Base-by-base conservation (phyloP, 2,329 filamentous ascomycete species). In the Fusarium cicatricum region DNA sequence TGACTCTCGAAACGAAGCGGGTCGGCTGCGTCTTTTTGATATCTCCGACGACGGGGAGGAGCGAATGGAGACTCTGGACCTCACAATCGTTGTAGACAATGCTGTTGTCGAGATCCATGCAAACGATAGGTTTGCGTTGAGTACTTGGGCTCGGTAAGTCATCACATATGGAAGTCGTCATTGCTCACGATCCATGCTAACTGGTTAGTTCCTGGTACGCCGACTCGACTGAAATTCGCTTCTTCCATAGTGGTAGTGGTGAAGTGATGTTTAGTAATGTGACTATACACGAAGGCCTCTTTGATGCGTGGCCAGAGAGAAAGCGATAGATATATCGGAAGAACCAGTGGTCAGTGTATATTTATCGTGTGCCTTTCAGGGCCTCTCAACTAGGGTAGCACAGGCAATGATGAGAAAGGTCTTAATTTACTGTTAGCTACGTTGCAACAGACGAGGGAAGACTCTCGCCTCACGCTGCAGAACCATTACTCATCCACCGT, bases 91-190 rank as follows among this genome's bases (percentile, higher is more conserved):
- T 5, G 75, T 79, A 1, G 77, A 75, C 39, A 75, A 74, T 37
- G 62, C 71, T 3, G 58, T 75, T 17, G 62, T 75, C 8, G 73
- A 79, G 54, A 71, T 79, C 1, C 74, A 77, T 49, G 75, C 75
- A 9, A 79, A 79, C 33, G 71, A 72, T 26, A 62, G 77, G 7
- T 78, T 78, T 46, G 76, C 71, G 3, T 28, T 78, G 16, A 74
- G 76, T 43, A 78, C 77, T 5, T 79, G 77, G 77, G 71, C 72
- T 44, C 71, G 75, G 74, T 78, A 72, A 67, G 74, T 53, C 34
- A 14, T 32, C 12, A 14, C 11, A 32, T 19, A 5, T 11, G 15
- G 5, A 12, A 19, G 34, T 10, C 11, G 11, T 28, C 15, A 16
- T 19, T 16, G 55, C 4, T 39, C 9, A 16, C 3, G 16, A 55